These are phyloP conservation scores for Linaria vulgaris DNA, from an alignment of 257 asterid species.

Conservation along the genomic window DNA sequence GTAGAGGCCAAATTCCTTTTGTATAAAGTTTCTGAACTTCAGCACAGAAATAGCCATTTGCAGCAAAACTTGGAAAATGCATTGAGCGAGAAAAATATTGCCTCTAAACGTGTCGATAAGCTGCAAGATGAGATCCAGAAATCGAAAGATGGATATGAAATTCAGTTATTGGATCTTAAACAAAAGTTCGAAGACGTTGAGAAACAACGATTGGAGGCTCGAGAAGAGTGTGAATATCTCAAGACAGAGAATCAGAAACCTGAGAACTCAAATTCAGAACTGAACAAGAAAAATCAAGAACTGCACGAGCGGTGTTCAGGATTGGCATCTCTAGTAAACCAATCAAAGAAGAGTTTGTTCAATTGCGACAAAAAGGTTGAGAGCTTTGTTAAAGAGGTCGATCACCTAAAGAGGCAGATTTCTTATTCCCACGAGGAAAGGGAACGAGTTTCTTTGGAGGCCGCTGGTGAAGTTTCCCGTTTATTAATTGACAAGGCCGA, in stretches of 20 bases:
- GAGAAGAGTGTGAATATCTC: slow-evolving; percentile 44
- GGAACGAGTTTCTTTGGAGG: slow-evolving; percentile 41
- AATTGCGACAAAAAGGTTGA: slow-evolving; percentile 44
- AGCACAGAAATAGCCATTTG: slow-evolving; percentile 32
- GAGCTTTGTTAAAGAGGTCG: slow-evolving; percentile 42
- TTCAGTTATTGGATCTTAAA: slow-evolving; percentile 36
- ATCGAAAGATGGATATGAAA: slow-evolving; percentile 42
- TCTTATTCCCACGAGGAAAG: slow-evolving; percentile 36
- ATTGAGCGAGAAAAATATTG: slow-evolving; percentile 37
- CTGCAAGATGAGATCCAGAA: slow-evolving; percentile 47
- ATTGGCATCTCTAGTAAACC: slow-evolving; percentile 43
- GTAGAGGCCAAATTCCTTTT: slow-evolving; percentile 29
- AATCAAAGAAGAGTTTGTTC: slow-evolving; percentile 40
- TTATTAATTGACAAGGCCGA: slow-evolving; percentile 42
- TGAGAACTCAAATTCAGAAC: slow-evolving; percentile 36
- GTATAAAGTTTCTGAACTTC: slow-evolving; percentile 41
- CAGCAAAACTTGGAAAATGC: slow-evolving; percentile 38
- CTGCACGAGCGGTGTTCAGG: slow-evolving; percentile 37
- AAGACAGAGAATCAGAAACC: slow-evolving; percentile 43
- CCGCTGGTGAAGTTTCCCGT: slow-evolving; percentile 39
- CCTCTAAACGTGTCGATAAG: slow-evolving; percentile 31
- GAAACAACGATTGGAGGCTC: slow-evolving; percentile 41
- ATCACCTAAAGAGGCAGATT: slow-evolving; percentile 35
- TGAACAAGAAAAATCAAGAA: slow-evolving; percentile 44
- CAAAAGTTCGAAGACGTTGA: slow-evolving; percentile 36